phyloP scores from a whole-genome alignment of 139 green algal genomes.

The Parachlorella kessleri region DNA sequence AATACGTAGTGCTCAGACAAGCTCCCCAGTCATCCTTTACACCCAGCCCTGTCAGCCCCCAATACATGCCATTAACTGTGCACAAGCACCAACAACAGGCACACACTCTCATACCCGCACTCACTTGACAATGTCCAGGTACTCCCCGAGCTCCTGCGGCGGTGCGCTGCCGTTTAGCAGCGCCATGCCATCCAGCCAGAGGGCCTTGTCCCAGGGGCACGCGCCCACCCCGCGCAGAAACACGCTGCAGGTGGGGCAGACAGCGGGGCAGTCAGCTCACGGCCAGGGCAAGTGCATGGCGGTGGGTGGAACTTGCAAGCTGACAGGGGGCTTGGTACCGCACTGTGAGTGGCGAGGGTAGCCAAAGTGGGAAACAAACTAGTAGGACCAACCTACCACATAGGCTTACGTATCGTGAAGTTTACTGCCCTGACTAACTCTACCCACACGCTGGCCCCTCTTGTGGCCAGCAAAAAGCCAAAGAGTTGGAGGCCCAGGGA shows the following conservation, averaged over 20 bases:
- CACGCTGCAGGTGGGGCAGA: slow-evolving; percentile 40
- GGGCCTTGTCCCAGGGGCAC: slow-evolving; percentile 73
- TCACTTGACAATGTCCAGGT: slow-evolving; percentile 17
- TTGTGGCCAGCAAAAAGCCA: too few species aligned
- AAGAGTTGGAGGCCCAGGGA: background rate
- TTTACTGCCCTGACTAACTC: background rate
- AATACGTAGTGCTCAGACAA: too few species aligned
- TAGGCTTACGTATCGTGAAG: background rate
- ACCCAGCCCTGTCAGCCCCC: too few species aligned
- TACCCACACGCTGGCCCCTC: background rate
- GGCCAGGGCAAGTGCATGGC: too few species aligned
- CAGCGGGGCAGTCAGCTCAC: too few species aligned
- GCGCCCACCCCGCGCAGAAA: slow-evolving; percentile 76
- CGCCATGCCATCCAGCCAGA: slow-evolving; percentile 77
- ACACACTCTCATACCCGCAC: background rate
- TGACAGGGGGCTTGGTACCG: too few species aligned
- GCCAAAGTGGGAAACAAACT: background rate
- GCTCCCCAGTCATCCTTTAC: too few species aligned
- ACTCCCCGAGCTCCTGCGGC: slow-evolving; percentile 58
- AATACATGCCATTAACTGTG: too few species aligned
- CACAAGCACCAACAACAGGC: too few species aligned
- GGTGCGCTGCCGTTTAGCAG: slow-evolving; percentile 37
- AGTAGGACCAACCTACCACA: background rate
- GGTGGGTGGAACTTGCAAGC: too few species aligned
- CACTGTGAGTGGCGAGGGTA: background rate